A percentile compares a stretch with the other conserved stretches of the same genome.
Evolutionary conservation across 225 moss, liverwort and hornwort species (phyloP).

Genomic region (Climacium dendroides): DNA sequence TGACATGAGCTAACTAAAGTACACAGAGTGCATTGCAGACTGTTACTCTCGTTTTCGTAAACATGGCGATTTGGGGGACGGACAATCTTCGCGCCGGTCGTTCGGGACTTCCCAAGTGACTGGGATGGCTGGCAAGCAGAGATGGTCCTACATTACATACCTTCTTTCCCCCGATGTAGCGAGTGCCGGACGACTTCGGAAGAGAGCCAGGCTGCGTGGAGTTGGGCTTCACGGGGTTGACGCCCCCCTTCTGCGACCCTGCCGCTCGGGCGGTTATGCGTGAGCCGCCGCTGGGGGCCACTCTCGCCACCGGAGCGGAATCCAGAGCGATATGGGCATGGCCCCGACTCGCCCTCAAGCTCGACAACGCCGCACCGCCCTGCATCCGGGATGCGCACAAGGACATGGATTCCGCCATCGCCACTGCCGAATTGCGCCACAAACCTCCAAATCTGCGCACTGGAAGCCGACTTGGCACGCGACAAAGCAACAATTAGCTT

Average conservation of each 20-base stretch:
- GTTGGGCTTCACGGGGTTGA: constrained; percentile 36
- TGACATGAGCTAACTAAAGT: neutral
- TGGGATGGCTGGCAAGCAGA: neutral
- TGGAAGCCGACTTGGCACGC: neutral
- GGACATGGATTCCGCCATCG: constrained; percentile 40
- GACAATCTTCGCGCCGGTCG: neutral
- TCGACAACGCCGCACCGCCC: constrained; percentile 17
- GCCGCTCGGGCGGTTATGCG: neutral
- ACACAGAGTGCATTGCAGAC: neutral
- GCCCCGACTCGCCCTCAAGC: constrained; percentile 9
- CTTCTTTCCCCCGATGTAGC: constrained; percentile 37
- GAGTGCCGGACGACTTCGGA: constrained; percentile 28
- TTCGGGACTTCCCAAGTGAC: neutral
- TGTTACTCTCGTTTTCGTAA: neutral
- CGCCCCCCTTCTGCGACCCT: constrained; percentile 22
- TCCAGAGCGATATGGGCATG: neutral
- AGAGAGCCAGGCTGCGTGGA: constrained; percentile 17
- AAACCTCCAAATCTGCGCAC: neutral
- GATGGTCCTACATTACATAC: neutral
- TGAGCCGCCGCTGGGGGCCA: neutral
- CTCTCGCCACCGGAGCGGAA: neutral
- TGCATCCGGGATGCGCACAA: constrained; percentile 22
- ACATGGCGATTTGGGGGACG: neutral
- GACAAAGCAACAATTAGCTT: neutral
- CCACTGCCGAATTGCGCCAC: neutral